A percentile compares a stretch with the other conserved stretches of the same genome.
Conservation (phyloP, 2,329 filamentous ascomycete genomes). For the Aspergillus sp. region DNA sequence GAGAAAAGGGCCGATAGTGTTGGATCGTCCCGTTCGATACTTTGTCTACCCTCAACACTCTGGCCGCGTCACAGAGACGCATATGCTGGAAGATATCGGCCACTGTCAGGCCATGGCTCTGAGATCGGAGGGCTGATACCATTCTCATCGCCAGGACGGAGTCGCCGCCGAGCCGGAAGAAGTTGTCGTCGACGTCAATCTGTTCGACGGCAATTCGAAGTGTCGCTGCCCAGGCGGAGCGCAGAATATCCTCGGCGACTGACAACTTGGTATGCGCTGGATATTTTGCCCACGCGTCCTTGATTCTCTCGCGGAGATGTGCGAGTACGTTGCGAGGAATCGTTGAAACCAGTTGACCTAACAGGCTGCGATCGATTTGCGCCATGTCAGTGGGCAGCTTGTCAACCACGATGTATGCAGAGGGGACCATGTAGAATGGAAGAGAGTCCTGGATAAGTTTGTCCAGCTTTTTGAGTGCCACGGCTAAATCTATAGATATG, state of each 20-base stretch:
- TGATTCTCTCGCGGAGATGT: conserved; percentile 11
- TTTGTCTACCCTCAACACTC: conserved; percentile 34
- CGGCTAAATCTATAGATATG: conserved; percentile 23
- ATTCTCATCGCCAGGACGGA: conserved; percentile 52
- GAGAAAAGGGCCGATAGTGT: conserved; percentile 42
- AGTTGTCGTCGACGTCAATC: conserved; percentile 48
- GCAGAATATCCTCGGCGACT: conserved; percentile 27
- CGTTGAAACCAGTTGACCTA: conserved; percentile 22
- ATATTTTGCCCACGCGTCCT: conserved; percentile 25
- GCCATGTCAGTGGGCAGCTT: conserved; percentile 21
- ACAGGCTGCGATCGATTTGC: conserved; percentile 21
- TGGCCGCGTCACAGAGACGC: conserved; percentile 45
- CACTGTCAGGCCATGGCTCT: conserved; percentile 38
- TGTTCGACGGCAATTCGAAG: conserved; percentile 22
- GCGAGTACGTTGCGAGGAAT: conserved; percentile 11
- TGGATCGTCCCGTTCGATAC: conserved; percentile 12
- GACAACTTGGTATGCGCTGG: conserved; percentile 22
- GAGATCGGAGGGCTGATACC: conserved; percentile 36
- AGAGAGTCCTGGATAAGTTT: conserved; percentile 36
- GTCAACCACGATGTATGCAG: conserved; percentile 34
- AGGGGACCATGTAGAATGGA: conserved; percentile 38
- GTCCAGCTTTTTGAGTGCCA: conserved; percentile 33
- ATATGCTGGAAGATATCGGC: conserved; percentile 42
- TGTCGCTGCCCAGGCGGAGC: conserved; percentile 21
- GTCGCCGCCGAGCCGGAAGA: conserved; percentile 53